These are phyloP conservation scores for Penicillium parvum DNA, from an alignment of 495 filamentous ascomycete genomes.

Conservation along the genomic window DNA sequence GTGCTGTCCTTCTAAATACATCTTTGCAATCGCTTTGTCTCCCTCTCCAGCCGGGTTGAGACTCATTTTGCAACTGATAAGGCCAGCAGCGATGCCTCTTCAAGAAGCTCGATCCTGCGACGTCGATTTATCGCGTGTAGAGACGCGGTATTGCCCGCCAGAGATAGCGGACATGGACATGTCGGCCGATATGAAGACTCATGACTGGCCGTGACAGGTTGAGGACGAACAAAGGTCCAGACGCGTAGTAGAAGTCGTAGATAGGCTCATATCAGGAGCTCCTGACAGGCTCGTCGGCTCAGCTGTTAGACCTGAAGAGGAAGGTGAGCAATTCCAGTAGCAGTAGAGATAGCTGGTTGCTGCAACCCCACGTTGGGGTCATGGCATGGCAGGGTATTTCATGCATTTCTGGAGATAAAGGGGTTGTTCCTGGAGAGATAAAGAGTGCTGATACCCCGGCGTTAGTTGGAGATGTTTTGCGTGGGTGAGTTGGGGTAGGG, in stretches of 20 bases:
- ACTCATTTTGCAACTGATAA: constrained; percentile 11
- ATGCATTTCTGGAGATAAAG: neutral
- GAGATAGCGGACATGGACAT: constrained; percentile 6
- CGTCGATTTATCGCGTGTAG: neutral
- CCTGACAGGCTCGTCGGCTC: constrained; percentile 3
- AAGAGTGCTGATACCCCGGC: neutral
- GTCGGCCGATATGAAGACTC: neutral
- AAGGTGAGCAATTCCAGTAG: constrained; percentile 14
- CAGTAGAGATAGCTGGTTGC: neutral
- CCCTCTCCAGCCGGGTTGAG: neutral
- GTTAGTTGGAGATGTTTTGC: neutral
- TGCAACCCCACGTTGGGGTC: constrained; percentile 5
- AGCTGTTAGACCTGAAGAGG: constrained; percentile 11
- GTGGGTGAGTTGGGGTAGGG: neutral
- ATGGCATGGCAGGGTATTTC: too few relatives aligned
- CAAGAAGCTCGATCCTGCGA: constrained; percentile 8
- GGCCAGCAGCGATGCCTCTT: constrained; percentile 8
- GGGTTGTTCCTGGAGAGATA: neutral
- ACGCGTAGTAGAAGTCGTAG: neutral
- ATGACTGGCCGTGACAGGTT: constrained; percentile 3
- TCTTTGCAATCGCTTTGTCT: neutral
- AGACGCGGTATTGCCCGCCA: constrained; percentile 10
- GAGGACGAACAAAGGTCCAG: neutral
- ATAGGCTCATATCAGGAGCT: neutral
- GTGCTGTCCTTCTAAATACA: constrained; percentile 1